Evolutionary conservation across 2,329 filamentous ascomycete species (phyloP).

Genomic region (Daldinia sp.): DNA sequence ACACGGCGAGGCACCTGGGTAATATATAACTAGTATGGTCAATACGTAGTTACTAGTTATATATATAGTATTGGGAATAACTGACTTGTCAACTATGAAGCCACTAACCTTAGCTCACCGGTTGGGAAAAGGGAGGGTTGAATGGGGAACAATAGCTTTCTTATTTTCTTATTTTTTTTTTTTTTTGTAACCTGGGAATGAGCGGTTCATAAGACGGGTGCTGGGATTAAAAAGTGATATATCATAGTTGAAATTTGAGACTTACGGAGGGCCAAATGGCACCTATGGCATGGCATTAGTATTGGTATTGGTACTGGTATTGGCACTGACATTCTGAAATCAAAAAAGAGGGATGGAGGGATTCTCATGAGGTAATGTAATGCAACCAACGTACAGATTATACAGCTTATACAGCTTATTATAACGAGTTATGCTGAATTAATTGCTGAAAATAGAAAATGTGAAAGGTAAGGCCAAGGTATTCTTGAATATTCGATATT

Average conservation of each 20-base stretch:
- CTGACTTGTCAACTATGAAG: conserved; percentile 37
- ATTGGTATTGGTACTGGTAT: too few relatives aligned
- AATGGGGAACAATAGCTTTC: conserved; percentile 25
- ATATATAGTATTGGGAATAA: conserved; percentile 8
- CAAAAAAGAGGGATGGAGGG: conserved; percentile 3
- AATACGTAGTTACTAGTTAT: too few relatives aligned
- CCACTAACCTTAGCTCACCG: conserved; percentile 21
- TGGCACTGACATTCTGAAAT: conserved; percentile 13
- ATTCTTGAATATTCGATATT: background rate
- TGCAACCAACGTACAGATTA: conserved; percentile 1
- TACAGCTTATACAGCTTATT: background rate
- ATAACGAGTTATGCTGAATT: background rate
- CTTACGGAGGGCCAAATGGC: too few relatives aligned
- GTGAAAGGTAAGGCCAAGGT: background rate
- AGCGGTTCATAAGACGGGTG: conserved; percentile 32
- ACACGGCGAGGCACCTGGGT: conserved; percentile 23
- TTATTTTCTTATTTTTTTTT: too few relatives aligned
- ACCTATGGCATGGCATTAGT: too few relatives aligned
- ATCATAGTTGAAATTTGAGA: conserved; percentile 39
- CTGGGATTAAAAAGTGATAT: conserved; percentile 41
- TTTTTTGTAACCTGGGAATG: conserved; percentile 24
- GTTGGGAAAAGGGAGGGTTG: conserved; percentile 20
- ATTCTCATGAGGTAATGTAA: background rate
- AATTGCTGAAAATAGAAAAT: conserved; percentile 6
- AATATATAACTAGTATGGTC: conserved; percentile 8